Conservation (phyloP, 306 rosid species). For the Casuarina cunninghamiana region DNA sequence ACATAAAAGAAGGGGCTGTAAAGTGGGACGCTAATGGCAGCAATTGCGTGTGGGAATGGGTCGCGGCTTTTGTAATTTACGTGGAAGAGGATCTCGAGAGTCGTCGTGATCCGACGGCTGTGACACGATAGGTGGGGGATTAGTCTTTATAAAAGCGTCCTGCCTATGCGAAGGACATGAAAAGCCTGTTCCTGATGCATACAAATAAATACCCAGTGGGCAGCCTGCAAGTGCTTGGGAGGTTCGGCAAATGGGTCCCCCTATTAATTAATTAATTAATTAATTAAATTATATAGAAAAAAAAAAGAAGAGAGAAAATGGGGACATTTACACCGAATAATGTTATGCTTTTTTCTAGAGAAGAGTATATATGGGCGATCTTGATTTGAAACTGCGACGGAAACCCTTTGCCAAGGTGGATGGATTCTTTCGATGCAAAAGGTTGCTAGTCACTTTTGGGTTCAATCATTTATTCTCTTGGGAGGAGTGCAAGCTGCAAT, state of each 20-base stretch:
- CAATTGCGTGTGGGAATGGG: constrained; percentile 32
- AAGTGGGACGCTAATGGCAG: constrained; percentile 23
- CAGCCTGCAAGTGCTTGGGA: background rate
- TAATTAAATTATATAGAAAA: background rate
- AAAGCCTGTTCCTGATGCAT: background rate
- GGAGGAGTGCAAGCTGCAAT: background rate
- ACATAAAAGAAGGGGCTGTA: constrained; percentile 24
- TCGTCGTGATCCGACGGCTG: constrained; percentile 28
- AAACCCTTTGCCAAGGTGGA: background rate
- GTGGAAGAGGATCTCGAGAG: constrained; percentile 26
- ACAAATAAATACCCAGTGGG: background rate
- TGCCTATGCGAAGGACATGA: background rate
- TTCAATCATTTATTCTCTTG: background rate
- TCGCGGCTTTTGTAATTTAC: background rate
- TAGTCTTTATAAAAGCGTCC: background rate
- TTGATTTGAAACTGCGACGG: background rate
- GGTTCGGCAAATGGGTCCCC: background rate
- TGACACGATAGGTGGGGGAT: background rate
- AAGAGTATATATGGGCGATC: background rate
- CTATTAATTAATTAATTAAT: too few relatives aligned
- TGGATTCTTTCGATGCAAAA: background rate
- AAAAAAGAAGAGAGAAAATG: too few relatives aligned
- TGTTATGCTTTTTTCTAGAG: background rate
- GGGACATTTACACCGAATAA: background rate
- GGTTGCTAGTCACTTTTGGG: background rate